Conservation (phyloP, 2,329 filamentous ascomycete genomes). For the Arthroderma sp. region DNA sequence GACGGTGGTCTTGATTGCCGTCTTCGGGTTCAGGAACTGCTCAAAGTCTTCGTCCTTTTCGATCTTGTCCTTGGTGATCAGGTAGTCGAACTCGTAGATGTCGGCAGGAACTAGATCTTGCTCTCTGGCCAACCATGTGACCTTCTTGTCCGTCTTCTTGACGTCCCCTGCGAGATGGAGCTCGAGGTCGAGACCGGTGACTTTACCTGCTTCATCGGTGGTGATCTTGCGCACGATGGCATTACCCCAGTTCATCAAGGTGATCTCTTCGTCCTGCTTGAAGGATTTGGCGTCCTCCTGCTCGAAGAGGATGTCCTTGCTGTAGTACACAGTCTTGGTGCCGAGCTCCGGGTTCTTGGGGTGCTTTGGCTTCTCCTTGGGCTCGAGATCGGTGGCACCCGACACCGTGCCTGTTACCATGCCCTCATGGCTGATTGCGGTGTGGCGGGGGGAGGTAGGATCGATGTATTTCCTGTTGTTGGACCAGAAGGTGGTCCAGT, state of each 20-base stretch:
- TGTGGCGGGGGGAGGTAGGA: slow-evolving; percentile 34
- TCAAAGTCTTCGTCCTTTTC: slow-evolving; percentile 78
- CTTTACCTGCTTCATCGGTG: slow-evolving; percentile 41
- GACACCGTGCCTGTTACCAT: slow-evolving; percentile 34
- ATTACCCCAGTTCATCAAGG: slow-evolving; percentile 58
- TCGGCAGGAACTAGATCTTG: slow-evolving; percentile 71
- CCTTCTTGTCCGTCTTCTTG: slow-evolving; percentile 91
- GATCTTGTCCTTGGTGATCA: slow-evolving; percentile 89
- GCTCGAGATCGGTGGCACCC: slow-evolving; percentile 42
- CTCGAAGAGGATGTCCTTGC: slow-evolving; percentile 21
- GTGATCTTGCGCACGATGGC: slow-evolving; percentile 41
- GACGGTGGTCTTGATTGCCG: slow-evolving; percentile 61
- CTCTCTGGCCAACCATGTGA: slow-evolving; percentile 77
- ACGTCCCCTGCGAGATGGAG: slow-evolving; percentile 88
- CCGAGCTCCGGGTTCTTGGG: slow-evolving; percentile 24
- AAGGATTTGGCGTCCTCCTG: slow-evolving; percentile 25
- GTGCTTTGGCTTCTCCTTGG: slow-evolving; percentile 31
- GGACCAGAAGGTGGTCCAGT: slow-evolving; percentile 33
- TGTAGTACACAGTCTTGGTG: slow-evolving; percentile 24
- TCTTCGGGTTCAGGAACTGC: slow-evolving; percentile 66
- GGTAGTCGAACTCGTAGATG: slow-evolving; percentile 87
- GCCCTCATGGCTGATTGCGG: slow-evolving; percentile 20
- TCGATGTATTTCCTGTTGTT: slow-evolving; percentile 66
- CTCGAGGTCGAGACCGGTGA: slow-evolving; percentile 64
- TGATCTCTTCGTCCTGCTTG: slow-evolving; percentile 24